A percentile compares a stretch with the other conserved stretches of the same genome.
Conservation (phyloP, 768 basidiomycete genomes). For the Boletus vinaceobasis region DNA sequence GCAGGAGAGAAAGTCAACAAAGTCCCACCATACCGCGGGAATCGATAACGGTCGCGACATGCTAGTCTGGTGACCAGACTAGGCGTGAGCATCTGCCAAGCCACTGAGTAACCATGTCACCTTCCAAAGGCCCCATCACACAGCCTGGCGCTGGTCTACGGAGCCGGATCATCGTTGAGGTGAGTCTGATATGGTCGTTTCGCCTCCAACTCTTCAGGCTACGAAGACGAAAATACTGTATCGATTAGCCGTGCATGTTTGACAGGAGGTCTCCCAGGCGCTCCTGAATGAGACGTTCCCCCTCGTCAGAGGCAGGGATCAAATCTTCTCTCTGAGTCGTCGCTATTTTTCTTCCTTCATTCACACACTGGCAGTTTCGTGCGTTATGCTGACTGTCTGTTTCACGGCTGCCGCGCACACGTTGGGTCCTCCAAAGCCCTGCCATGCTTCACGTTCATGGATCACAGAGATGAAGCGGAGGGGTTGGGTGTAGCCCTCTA, state of each 20-base stretch:
- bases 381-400: slow-evolving; percentile 11
- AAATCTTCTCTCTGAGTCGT: slow-evolving; percentile 35
- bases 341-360: background rate
- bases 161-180: background rate
- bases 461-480: background rate
- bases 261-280: slow-evolving; percentile 29
- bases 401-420: background rate
- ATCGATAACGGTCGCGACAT: background rate
- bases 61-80: too few species aligned
- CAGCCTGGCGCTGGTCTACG: background rate
- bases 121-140: background rate
- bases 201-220: background rate
- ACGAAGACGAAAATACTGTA: slow-evolving; percentile 25
- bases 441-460: background rate
- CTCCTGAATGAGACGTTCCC: slow-evolving; percentile 27
- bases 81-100: background rate
- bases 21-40: background rate
- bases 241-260: slow-evolving; percentile 9
- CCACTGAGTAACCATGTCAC: background rate
- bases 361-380: background rate
- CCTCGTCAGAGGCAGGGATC: slow-evolving; percentile 11
- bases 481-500: background rate
- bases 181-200: slow-evolving; percentile 5
- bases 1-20: too few species aligned
- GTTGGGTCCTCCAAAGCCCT: background rate